These are phyloP conservation scores for Solanum sejunctum DNA, from an alignment of 257 asterid genomes.

Conservation along the genomic window DNA sequence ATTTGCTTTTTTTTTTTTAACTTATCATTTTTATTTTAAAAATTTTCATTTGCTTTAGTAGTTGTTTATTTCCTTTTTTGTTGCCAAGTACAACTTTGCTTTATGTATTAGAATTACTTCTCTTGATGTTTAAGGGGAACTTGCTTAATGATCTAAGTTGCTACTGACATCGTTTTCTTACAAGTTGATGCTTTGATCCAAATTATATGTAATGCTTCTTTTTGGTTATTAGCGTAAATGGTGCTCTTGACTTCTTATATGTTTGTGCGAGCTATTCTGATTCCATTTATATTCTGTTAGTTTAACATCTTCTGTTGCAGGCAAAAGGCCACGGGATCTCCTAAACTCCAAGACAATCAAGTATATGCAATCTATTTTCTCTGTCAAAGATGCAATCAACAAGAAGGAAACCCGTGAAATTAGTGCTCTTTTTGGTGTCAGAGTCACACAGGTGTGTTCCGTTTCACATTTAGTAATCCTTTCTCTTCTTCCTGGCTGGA, in stretches of 20 bases:
- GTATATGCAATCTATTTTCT: slow-evolving; percentile 78
- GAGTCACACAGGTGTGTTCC: slow-evolving; percentile 67
- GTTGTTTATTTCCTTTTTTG: background rate
- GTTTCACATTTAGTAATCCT: background rate
- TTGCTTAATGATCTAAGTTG: background rate
- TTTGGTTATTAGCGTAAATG: background rate
- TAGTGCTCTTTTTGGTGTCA: slow-evolving; percentile 87
- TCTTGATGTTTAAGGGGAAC: background rate
- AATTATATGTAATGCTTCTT: background rate
- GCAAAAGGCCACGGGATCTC: slow-evolving; percentile 94
- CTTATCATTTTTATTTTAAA: background rate
- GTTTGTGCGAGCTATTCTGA: background rate
- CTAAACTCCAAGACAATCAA: slow-evolving; percentile 89
- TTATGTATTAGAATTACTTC: background rate
- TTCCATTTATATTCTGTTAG: background rate
- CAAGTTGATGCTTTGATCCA: background rate
- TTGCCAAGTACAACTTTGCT: background rate
- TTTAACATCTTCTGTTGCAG: slow-evolving; percentile 23
- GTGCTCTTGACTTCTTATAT: background rate
- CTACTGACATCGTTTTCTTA: background rate
- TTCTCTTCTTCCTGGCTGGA: background rate
- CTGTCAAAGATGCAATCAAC: slow-evolving; percentile 73
- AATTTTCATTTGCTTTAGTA: background rate
- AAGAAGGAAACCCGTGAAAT: slow-evolving; percentile 90
- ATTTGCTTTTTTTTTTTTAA: background rate